Evolutionary conservation across 805 yeast species (phyloP).

Genomic region (Saccharomycopsis amapae): DNA sequence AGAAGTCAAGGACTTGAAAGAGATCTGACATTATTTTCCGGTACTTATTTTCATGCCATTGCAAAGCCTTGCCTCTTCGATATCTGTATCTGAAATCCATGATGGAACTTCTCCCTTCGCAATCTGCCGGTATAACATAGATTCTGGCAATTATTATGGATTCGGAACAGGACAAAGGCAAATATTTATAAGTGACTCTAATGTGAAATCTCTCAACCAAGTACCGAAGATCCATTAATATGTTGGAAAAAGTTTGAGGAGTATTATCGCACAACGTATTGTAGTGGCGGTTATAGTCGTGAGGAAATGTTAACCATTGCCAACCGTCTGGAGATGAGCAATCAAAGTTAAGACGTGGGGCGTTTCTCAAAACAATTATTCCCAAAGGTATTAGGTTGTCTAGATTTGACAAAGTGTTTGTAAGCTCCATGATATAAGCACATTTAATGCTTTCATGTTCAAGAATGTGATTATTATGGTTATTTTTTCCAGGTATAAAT

Average conservation of each 20-base stretch:
- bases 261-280: slow-evolving; percentile 17
- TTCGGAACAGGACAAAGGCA: slow-evolving; percentile 21
- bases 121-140: slow-evolving; percentile 43
- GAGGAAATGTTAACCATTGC: slow-evolving; percentile 53
- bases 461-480: too few relatives aligned
- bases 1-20: slow-evolving; percentile 39
- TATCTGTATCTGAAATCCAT: slow-evolving; percentile 30
- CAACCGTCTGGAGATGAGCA: slow-evolving; percentile 38
- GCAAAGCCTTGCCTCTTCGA: slow-evolving; percentile 29
- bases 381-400: slow-evolving; percentile 37
- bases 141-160: slow-evolving; percentile 34
- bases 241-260: slow-evolving; percentile 18
- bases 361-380: slow-evolving; percentile 34
- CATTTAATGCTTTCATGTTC: too few relatives aligned
- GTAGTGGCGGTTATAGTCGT: too few relatives aligned
- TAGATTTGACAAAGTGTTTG: not conserved
- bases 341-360: slow-evolving; percentile 37
- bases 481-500: too few relatives aligned
- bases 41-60: slow-evolving; percentile 32
- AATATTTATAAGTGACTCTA: slow-evolving; percentile 38
- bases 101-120: slow-evolving; percentile 30
- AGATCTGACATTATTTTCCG: slow-evolving; percentile 31
- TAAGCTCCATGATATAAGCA: too few relatives aligned
- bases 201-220: slow-evolving; percentile 36
- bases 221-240: slow-evolving; percentile 36